Evolutionary conservation across 768 basidiomycete genomes (phyloP), one percentile per base, ranked within the genome.

Genomic region (Mycena latifolia): DNA sequence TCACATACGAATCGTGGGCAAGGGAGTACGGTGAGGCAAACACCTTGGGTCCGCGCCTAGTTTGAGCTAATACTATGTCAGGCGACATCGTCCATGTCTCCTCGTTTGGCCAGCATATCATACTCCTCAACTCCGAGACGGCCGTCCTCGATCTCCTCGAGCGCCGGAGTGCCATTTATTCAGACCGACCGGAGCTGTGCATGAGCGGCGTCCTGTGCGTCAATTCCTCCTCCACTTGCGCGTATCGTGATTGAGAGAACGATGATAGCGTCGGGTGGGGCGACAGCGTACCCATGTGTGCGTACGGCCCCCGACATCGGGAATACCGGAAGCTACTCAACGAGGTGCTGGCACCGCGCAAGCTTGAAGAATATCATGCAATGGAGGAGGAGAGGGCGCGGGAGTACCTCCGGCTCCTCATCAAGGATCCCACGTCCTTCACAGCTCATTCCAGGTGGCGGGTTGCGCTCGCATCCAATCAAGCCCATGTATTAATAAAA

Each of bases 71-170:
- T 33, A 11, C n/a, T n/a, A 33, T 5, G 5, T 33, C 11, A 33
- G 31, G 27, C n/a, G 14, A 33, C 31, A 33, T 33, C 11, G 31
- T 33, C 11, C 31, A 33, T 5, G 39, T 41, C 6, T 17, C 20
- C 17, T 7, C 39, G 31, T 33, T 33, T 33, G 6, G 31, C 5
- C 31, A 33, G 11, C 31, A 33, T 33, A 33, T 73, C 5, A 58
- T 77, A 47, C 51, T 77, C 17, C 61, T 79, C 3, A 75, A 71
- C 56, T 72, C 70, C 25, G 27, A 67, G 22, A 63, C 71, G 58
- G 70, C 70, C 28, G 71, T 64, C 0, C 60, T 63, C 25, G 75
- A 73, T 25, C 70, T 79, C 20, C 61, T 77, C 10, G 78, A 78
- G 27, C 73, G 72, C 29, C 69, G 75, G 10, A 73, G 73, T 17